Base-by-base conservation (phyloP, 2,329 filamentous ascomycete genomes). In the Teratosphaeria epicoccoides region DNA sequence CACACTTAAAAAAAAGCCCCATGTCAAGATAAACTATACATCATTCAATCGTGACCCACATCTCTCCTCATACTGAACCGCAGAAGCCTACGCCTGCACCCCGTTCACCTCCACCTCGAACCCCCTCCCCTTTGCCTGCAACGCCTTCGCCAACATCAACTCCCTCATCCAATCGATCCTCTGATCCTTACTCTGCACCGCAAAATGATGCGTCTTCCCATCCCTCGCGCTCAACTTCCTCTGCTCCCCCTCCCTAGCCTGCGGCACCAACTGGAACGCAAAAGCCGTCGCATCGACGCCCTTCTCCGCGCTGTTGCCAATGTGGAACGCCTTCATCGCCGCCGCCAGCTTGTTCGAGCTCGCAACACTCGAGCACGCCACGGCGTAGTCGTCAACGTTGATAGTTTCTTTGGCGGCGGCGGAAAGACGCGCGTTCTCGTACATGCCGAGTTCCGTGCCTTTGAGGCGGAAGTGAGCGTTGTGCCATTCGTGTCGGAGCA, bases 91-190 rank as follows among this genome's bases (percentile, higher is more conserved):
- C 20, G 51, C 50, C 47, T 57, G 49, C 43, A 59, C 61, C 14
- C 87, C 87, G 65, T 91, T 91, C 57, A 90, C 81, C 64, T 82
- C 85, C 61, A 93, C 81, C 71, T 90, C 85, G 61, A 85, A 91
- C 17, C 88, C 88, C 61, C 88, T 83, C 46, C 81, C 83, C 77
- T 90, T 93, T 70, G 88, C 85, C 74, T 84, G 87, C 66, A 88
- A 74, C 17, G 88, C 88, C 74, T 93, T 93, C 50, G 88, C 88
- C 45, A 94, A 80, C 88, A 94, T 94, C 55, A 94, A 73, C 76
- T 94, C 88, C 50, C 88, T 78, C 88, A 94, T 94, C 93, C 93
- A 98, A 68, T 96, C 91, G 63, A 97, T 96, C 55, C 91, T 80
- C 66, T 96, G 87, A 65, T 96, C 88, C 12, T 89, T 80, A 62